Evolutionary conservation across 805 yeast genomes (phyloP).

Genomic region (Groenewaldozyma tartarivorans): DNA sequence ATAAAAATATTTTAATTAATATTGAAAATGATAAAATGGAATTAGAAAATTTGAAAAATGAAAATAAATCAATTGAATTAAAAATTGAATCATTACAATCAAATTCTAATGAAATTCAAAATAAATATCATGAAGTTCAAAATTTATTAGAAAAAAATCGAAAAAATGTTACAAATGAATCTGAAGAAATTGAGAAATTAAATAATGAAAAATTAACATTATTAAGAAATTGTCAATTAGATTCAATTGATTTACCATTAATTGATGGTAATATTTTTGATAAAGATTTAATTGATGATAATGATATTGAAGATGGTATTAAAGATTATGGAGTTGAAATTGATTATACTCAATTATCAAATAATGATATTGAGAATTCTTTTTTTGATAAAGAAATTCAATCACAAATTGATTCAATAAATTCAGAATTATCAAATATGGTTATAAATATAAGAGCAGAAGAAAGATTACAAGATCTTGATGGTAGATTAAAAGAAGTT

Average conservation of each 20-base stretch:
- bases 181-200: conserved; percentile 45
- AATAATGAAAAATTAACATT: conserved; percentile 43
- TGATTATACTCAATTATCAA: conserved; percentile 27
- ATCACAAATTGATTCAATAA: conserved; percentile 21
- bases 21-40: conserved; percentile 11
- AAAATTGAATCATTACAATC: conserved; percentile 20
- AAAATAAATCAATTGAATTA: conserved; percentile 26
- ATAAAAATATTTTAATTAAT: conserved; percentile 9
- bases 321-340: conserved; percentile 11
- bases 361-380: conserved; percentile 23
- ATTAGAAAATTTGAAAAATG: conserved; percentile 29
- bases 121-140: conserved; percentile 22
- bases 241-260: conserved; percentile 56
- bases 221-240: conserved; percentile 66
- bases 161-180: conserved; percentile 20
- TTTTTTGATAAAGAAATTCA: conserved; percentile 14
- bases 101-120: conserved; percentile 4
- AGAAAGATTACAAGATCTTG: conserved; percentile 65
- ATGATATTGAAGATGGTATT: conserved; percentile 21
- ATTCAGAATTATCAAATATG: conserved; percentile 30
- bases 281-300: conserved; percentile 25
- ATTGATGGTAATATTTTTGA: conserved; percentile 48
- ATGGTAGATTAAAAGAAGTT: conserved; percentile 45
- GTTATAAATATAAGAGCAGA: conserved; percentile 79
- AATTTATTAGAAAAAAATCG: conserved; percentile 5